phyloP scores from a whole-genome alignment of 2,329 filamentous ascomycete species.

The Aspergillus viridinutans region DNA sequence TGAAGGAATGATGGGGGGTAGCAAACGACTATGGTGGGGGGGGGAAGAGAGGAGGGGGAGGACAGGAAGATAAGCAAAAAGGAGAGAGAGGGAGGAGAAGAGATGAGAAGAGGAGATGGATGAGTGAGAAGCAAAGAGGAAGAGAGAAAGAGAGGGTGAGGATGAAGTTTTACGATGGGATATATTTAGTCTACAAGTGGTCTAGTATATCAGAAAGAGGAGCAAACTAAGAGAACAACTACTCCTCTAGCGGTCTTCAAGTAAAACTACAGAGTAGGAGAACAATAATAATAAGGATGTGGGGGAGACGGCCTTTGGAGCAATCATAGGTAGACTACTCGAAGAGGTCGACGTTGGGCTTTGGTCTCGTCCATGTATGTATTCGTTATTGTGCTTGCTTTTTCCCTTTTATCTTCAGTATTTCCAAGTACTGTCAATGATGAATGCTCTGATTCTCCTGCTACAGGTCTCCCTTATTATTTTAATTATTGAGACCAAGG shows the following conservation, averaged over 20 bases:
- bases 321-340: no score
- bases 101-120: constrained; percentile 10
- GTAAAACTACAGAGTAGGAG: neutral
- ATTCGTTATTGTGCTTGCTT: neutral
- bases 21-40: constrained; percentile 23
- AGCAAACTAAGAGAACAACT: no score
- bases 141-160: constrained; percentile 16
- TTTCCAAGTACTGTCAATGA: neutral
- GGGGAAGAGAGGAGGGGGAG: constrained; percentile 15
- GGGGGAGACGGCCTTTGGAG: no score
- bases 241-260: neutral
- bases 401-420: neutral
- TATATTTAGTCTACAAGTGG: neutral
- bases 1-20: constrained; percentile 43
- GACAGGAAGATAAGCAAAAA: constrained; percentile 15
- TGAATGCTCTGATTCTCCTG: no score
- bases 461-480: no score
- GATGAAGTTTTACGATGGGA: constrained; percentile 7
- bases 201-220: neutral
- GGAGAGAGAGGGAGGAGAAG: constrained; percentile 10
- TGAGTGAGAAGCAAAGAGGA: constrained; percentile 20
- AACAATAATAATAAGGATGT: no score
- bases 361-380: no score
- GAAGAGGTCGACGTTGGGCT: no score
- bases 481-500: neutral